phyloP scores from a whole-genome alignment of 345 rosid species.

The Murraya paniculata region DNA sequence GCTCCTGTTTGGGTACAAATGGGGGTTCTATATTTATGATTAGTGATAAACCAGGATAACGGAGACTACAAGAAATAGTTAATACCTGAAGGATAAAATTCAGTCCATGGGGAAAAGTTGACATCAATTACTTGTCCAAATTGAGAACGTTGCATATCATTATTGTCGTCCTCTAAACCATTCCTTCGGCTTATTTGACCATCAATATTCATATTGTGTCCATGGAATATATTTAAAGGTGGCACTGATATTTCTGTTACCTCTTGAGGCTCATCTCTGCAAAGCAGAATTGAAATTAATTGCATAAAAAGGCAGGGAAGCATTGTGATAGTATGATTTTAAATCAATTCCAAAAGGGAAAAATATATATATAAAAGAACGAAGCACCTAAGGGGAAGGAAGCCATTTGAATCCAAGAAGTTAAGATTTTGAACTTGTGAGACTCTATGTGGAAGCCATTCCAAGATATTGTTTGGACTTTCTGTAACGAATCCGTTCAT shows the following conservation, averaged over 20 bases:
- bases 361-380: neutral
- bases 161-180: slow-evolving; percentile 18
- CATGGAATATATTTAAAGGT: slow-evolving; percentile 1
- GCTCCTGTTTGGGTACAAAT: too few species aligned
- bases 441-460: slow-evolving; percentile 32
- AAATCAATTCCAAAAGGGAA: neutral
- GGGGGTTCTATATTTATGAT: too few species aligned
- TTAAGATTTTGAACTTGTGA: slow-evolving; percentile 30
- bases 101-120: slow-evolving; percentile 23
- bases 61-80: neutral
- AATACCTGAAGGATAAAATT: slow-evolving; percentile 19
- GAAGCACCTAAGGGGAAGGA: slow-evolving; percentile 31
- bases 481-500: slow-evolving; percentile 18
- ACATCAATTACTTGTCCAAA: slow-evolving; percentile 23
- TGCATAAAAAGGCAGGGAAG: neutral
- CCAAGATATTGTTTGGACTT: slow-evolving; percentile 18
- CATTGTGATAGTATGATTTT: neutral
- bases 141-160: neutral
- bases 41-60: too few species aligned
- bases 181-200: slow-evolving; percentile 8
- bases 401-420: slow-evolving; percentile 32
- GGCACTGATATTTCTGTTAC: neutral
- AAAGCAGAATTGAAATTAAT: neutral
- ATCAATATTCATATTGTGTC: slow-evolving; percentile 17
- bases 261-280: slow-evolving; percentile 9